These are phyloP conservation scores for Venustampulla echinocandica DNA, from an alignment of 495 filamentous ascomycete species.

Conservation along the genomic window DNA sequence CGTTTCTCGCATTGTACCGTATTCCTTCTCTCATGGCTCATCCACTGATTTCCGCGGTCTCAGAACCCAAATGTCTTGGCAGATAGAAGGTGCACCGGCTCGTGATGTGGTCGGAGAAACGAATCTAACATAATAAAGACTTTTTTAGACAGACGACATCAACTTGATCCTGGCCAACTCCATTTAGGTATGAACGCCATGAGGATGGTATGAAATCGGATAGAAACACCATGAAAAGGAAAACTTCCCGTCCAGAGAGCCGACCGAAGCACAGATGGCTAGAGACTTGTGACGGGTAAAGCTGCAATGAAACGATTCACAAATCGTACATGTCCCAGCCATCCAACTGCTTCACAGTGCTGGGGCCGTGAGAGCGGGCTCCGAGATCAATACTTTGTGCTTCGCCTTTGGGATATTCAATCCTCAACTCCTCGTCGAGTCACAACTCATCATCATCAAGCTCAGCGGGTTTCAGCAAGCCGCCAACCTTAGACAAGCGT, in stretches of 20 bases:
- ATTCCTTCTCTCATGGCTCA: neutral
- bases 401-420: constrained; percentile 39
- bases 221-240: constrained; percentile 3
- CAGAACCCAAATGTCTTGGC: constrained; percentile 2
- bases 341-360: constrained; percentile 14
- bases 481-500: constrained; percentile 83
- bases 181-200: constrained; percentile 8
- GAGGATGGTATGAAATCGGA: constrained; percentile 6
- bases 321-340: constrained; percentile 27
- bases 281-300: neutral
- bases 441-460: constrained; percentile 93
- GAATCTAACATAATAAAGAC: constrained; percentile 15
- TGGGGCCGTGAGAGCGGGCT: constrained; percentile 2
- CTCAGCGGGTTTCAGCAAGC: constrained; percentile 85
- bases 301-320: constrained; percentile 13
- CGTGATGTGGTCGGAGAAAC: constrained; percentile 11
- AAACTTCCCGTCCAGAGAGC: constrained; percentile 11
- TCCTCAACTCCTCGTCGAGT: constrained; percentile 61
- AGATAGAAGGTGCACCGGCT: constrained; percentile 16
- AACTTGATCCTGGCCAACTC: constrained; percentile 14
- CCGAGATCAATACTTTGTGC: neutral
- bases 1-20: neutral
- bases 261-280: neutral
- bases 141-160: constrained; percentile 19
- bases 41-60: constrained; percentile 5